Base-by-base conservation (phyloP, 2,329 filamentous ascomycete species). In the Stachybotrys chlorohalonatus region DNA sequence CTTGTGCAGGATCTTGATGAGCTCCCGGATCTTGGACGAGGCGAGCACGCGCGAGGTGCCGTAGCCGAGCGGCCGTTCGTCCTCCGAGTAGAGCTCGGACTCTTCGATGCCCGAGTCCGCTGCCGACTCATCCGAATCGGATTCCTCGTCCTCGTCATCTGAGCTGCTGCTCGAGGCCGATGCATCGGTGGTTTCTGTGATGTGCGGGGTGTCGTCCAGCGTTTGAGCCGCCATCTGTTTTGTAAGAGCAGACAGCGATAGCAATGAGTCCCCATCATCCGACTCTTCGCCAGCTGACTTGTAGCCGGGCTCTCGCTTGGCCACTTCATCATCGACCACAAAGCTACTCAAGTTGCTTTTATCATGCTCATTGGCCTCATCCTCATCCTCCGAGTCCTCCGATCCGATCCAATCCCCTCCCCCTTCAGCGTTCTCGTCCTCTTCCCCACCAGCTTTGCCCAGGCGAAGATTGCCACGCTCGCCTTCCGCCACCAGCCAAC, bases 1-100 rank as follows among this genome's bases (percentile, higher is more conserved):
- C 49, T 83, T 83, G 59, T 85, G 81, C 8, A 99, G 81, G 52
- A 99, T 89, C 57, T 84, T 79, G 65, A 95, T 81, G 17, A 97
- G 80, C 62, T 94, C 85, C 49, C 87, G 85, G 64, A 99, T 95
- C 75, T 99, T 99, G 63, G 94, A 93, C 0, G 94, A 99, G 2
- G 84, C 80, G 31, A 82, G 75, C 39, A 87, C 76, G 31, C 75
- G 74, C 7, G 77, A 74, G 56, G 55, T 32, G 60, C 56, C 16
- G 52, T 47, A 16, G 57, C 47, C 69, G 63, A 49, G 31, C 63
- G 60, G 47, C 62, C 59, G 55, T 67, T 76, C 75, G 13, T 75
- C 71, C 15, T 73, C 71, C 1, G 70, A 70, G 30, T 73, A 67
- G 5, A 74, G 59, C 36, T 76, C 73, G 7, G 74, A 73, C 53